A percentile compares a stretch with the other conserved stretches of the same genome.
Conservation (phyloP, 1,139 yeast genomes). For the Diutina sp. region DNA sequence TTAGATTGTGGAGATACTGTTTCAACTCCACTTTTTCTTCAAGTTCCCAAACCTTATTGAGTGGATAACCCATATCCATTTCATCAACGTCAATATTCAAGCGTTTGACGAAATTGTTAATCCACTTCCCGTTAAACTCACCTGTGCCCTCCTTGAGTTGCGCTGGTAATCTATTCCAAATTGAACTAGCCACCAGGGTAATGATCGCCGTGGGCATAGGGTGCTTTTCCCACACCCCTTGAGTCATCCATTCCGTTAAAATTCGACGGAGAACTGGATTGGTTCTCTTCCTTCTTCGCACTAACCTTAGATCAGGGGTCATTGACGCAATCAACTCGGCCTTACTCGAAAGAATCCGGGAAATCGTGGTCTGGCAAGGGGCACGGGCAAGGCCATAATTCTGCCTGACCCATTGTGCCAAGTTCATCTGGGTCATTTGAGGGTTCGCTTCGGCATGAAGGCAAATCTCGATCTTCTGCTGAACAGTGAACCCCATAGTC, state of each 20-base stretch:
- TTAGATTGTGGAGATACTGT: constrained; percentile 19
- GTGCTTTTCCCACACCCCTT: constrained; percentile 53
- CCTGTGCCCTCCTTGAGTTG: constrained; percentile 50
- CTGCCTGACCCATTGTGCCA: constrained; percentile 52
- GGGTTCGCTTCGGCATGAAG: constrained; percentile 56
- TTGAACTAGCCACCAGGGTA: constrained; percentile 50
- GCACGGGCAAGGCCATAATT: constrained; percentile 38
- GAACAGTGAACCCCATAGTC: constrained; percentile 43
- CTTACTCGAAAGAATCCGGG: constrained; percentile 45
- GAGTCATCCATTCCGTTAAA: constrained; percentile 56
- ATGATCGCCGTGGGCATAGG: constrained; percentile 55
- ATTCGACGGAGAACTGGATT: constrained; percentile 46
- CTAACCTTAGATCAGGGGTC: constrained; percentile 42
- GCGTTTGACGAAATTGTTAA: constrained; percentile 41
- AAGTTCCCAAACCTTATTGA: constrained; percentile 48
- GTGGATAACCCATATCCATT: constrained; percentile 22
- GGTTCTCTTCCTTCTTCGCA: constrained; percentile 41
- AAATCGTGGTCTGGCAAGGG: constrained; percentile 59
- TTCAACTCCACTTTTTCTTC: constrained; percentile 41
- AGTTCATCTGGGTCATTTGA: constrained; percentile 54
- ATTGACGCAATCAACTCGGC: constrained; percentile 46
- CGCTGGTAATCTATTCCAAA: constrained; percentile 49
- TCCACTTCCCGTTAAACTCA: constrained; percentile 54
- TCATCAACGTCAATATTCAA: constrained; percentile 42
- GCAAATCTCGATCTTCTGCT: constrained; percentile 56